These are phyloP conservation scores for Solanum tarapatanum DNA, from an alignment of 257 asterid genomes.

Conservation along the genomic window DNA sequence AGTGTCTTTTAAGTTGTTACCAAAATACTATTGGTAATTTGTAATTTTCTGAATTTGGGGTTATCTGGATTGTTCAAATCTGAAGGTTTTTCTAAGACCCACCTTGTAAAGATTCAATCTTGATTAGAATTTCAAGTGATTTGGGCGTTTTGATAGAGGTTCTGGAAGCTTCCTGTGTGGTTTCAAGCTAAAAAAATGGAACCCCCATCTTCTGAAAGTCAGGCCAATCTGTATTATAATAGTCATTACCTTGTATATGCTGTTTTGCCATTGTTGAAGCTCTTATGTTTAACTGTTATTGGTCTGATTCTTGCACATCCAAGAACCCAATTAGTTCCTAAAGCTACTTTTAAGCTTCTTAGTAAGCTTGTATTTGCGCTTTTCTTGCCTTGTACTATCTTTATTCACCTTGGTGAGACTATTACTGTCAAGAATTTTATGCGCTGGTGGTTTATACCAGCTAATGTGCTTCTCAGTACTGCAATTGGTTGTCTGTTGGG, in stretches of 20 bases:
- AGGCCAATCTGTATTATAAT: slow-evolving; percentile 11
- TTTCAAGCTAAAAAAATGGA: slow-evolving; percentile 23
- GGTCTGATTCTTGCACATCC: slow-evolving; percentile 80
- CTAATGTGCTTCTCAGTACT: slow-evolving; percentile 73
- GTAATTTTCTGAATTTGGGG: neutral
- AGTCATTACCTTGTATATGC: slow-evolving; percentile 45
- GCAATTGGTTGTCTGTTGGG: slow-evolving; percentile 76
- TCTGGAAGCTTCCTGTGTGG: neutral
- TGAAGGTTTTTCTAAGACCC: neutral
- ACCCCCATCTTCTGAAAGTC: neutral
- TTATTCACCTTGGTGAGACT: slow-evolving; percentile 77
- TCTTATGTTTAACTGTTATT: slow-evolving; percentile 51
- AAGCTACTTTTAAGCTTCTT: slow-evolving; percentile 79
- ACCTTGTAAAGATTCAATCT: slow-evolving; percentile 5
- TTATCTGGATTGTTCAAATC: neutral
- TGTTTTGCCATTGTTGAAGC: slow-evolving; percentile 64
- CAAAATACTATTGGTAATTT: neutral
- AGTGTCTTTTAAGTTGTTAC: neutral
- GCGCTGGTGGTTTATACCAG: slow-evolving; percentile 91
- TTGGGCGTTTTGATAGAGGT: neutral
- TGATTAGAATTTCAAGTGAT: slow-evolving; percentile 2
- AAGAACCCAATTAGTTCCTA: slow-evolving; percentile 62
- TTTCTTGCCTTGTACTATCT: slow-evolving; percentile 78
- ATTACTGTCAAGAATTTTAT: slow-evolving; percentile 54
- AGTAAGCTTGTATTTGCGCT: slow-evolving; percentile 84